Base-by-base conservation (phyloP, 2,329 filamentous ascomycete genomes). In the Aspergillus fumigatiaffinis region DNA sequence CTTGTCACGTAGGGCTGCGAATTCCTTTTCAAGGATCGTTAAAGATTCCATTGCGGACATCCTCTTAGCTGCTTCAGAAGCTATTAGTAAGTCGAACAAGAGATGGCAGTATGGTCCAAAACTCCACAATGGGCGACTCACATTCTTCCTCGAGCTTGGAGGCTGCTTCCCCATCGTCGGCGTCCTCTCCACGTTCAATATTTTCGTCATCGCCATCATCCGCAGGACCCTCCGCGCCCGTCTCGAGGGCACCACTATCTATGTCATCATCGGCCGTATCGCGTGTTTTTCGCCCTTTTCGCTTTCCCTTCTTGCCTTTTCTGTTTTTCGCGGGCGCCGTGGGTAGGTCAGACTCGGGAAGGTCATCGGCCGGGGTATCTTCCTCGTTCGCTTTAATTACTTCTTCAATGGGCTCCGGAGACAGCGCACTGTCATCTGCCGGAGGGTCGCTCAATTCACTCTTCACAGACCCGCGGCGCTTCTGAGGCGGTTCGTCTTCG, bases 11-110 rank as follows among this genome's bases (percentile, higher is more conserved):
- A 97, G 90, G 20, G 89, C 84, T 58, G 88, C 86, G 76, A 99
- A 99, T 70, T 94, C 90, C 72, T 89, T 89, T 71, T 97, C 93
- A 47, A 99, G 89, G 20, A 85, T 84, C 20, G 85, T 82, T 66
- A 97, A 83, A 63, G 91, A 86, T 55, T 92, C 90, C 69, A 92
- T 87, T 0, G 92, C 92, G 35, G 84, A 84, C 68, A 87, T 87
- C 76, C 93, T 94, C 69, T 86, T 87, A 67, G 90, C 85, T 63
- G 90, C 90, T 93, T 59, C 57, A 23, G 8, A 42, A 20, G n/a
- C n/a, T 9, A 46, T 64, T 21, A 60, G 58, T 35, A 49, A 26
- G 29, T 10, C 28, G 23, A 12, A 25, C 38, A 23, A 42, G 54
- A 41, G 14, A 29, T 21, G 25, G 17, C 28, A 26, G 21, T 44